Evolutionary conservation across 2,329 filamentous ascomycete species (phyloP).

Genomic region (Nothopassalora personata): DNA sequence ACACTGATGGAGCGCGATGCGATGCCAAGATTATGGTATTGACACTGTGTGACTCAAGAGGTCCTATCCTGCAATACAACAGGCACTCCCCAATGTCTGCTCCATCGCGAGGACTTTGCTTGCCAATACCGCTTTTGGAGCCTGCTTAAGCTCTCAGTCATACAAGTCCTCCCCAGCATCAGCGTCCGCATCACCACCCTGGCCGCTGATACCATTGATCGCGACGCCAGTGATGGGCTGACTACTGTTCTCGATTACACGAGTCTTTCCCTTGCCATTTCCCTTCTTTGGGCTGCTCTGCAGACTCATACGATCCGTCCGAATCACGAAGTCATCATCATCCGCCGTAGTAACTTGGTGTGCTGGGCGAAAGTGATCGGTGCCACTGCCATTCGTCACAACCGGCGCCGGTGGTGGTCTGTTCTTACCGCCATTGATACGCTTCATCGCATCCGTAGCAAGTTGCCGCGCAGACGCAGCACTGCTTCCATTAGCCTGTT

Average conservation of each 20-base stretch:
- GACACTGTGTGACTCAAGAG: too few relatives aligned
- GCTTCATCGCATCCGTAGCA: slow-evolving; percentile 17
- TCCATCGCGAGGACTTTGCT: not conserved
- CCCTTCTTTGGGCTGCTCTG: slow-evolving; percentile 27
- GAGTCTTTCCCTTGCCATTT: slow-evolving; percentile 35
- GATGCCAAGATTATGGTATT: too few relatives aligned
- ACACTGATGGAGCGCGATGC: too few relatives aligned
- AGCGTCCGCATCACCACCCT: slow-evolving; percentile 1
- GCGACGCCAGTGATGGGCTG: slow-evolving; percentile 20
- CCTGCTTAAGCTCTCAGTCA: slow-evolving; percentile 21
- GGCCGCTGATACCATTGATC: slow-evolving; percentile 33
- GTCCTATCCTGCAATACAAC: too few relatives aligned
- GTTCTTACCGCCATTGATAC: slow-evolving; percentile 3
- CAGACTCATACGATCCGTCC: slow-evolving; percentile 34
- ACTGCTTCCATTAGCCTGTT: not conserved
- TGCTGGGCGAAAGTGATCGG: not conserved
- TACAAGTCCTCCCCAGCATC: slow-evolving; percentile 42
- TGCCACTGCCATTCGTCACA: slow-evolving; percentile 8
- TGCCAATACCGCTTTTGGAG: not conserved
- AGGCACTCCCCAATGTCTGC: not conserved
- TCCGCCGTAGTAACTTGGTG: slow-evolving; percentile 9
- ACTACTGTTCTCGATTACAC: slow-evolving; percentile 19
- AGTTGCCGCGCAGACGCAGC: not conserved
- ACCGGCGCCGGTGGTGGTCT: not conserved
- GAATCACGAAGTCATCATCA: slow-evolving; percentile 40